Evolutionary conservation across 148 eudicot species (phyloP).

Genomic region (Amaranthus cruentus): DNA sequence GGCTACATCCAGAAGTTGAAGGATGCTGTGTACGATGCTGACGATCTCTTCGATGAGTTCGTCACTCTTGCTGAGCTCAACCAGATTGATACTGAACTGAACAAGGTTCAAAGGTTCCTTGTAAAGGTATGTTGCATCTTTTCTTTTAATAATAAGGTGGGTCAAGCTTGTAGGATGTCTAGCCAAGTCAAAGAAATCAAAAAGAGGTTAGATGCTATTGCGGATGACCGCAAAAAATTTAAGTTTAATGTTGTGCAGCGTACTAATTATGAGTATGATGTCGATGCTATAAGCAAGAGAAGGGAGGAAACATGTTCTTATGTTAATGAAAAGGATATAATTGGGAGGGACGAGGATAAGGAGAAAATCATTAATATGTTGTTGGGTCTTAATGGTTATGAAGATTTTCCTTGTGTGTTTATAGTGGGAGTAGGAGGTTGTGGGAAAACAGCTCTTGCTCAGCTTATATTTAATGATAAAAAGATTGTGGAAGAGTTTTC

Average conservation of each 20-base stretch:
- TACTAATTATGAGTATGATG: no score
- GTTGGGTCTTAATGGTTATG: no score
- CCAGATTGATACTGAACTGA: no score
- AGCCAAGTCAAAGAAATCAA: neutral
- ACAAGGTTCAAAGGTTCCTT: neutral
- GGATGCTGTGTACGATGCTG: slow-evolving; percentile 15
- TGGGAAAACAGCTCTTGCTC: neutral
- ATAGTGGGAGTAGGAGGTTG: neutral
- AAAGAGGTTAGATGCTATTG: slow-evolving; percentile 6
- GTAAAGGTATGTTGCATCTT: slow-evolving; percentile 8
- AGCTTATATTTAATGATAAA: neutral
- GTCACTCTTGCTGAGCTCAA: no score
- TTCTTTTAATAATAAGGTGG: neutral
- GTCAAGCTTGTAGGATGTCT: neutral
- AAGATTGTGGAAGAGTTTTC: neutral
- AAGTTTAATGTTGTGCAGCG: no score
- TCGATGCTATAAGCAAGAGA: neutral
- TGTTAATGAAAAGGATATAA: neutral
- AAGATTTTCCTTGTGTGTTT: neutral
- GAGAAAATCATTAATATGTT: neutral
- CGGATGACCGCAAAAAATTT: neutral
- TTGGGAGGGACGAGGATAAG: neutral
- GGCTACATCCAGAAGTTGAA: slow-evolving; percentile 1
- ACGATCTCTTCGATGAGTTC: slow-evolving; percentile 15
- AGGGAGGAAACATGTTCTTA: neutral